Evolutionary conservation across 768 basidiomycete genomes (phyloP).

Genomic region (Suillus fuscotomentosus): DNA sequence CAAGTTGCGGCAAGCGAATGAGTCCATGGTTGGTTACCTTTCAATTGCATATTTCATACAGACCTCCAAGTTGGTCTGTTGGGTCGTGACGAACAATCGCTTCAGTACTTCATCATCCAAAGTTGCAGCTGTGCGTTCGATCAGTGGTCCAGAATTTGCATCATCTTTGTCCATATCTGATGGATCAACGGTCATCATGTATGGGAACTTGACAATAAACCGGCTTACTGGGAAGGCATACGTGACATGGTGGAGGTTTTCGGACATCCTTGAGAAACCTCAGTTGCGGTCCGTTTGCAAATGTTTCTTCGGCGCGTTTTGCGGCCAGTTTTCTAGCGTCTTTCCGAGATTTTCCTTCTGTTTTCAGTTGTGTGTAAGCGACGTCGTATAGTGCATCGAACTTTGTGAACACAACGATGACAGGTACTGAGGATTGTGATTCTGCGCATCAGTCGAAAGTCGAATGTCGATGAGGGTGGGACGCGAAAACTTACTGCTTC

Average conservation of each 20-base stretch:
- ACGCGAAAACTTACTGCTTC: background rate
- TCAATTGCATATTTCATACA: slow-evolving; percentile 7
- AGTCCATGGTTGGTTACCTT: background rate
- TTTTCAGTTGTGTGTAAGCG: slow-evolving; percentile 15
- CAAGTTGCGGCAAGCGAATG: background rate
- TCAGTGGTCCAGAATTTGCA: slow-evolving; percentile 14
- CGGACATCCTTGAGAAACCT: background rate
- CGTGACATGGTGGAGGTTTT: background rate
- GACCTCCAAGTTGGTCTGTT: slow-evolving; percentile 22
- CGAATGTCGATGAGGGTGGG: background rate
- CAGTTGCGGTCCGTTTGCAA: background rate
- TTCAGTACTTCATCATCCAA: slow-evolving; percentile 16
- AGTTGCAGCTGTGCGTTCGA: slow-evolving; percentile 17
- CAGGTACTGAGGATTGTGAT: slow-evolving; percentile 29
- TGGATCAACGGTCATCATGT: background rate
- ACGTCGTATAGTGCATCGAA: slow-evolving; percentile 29
- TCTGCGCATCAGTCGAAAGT: background rate
- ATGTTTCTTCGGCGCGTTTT: slow-evolving; percentile 11
- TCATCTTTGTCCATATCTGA: slow-evolving; percentile 19
- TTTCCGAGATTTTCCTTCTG: slow-evolving; percentile 11
- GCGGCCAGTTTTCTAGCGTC: slow-evolving; percentile 14
- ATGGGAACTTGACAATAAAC: background rate
- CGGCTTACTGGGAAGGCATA: background rate
- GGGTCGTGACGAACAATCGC: slow-evolving; percentile 22
- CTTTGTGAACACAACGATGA: slow-evolving; percentile 39